Conservation (phyloP, 768 basidiomycete genomes). For the Russula compacta region DNA sequence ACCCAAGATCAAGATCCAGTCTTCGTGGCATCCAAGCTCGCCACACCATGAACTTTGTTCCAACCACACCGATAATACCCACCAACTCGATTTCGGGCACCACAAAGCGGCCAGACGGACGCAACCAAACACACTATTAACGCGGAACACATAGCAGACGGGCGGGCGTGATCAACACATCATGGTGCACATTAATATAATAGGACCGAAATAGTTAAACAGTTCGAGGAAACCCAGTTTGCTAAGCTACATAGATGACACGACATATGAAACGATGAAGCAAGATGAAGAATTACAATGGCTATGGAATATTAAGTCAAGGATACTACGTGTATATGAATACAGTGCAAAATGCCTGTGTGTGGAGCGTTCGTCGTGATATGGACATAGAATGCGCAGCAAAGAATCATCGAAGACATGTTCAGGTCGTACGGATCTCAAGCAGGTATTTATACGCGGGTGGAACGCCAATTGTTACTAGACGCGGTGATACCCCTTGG, state of each 20-base stretch:
- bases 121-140: too few species aligned
- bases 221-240: constrained; percentile 2
- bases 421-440: neutral
- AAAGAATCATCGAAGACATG: constrained; percentile 5
- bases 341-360: constrained; percentile 16
- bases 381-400: constrained; percentile 4
- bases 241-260: constrained; percentile 19
- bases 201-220: constrained; percentile 6
- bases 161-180: neutral
- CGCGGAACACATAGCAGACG: too few species aligned
- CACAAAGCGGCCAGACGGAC: too few species aligned
- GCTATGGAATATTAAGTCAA: constrained; percentile 22
- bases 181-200: constrained; percentile 9
- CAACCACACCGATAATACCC: too few species aligned
- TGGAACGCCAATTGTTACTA: constrained; percentile 46
- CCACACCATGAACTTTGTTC: too few species aligned
- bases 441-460: constrained; percentile 34
- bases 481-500: constrained; percentile 24
- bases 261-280: neutral
- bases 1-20: too few species aligned
- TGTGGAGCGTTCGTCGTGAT: constrained; percentile 16
- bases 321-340: constrained; percentile 20
- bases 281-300: constrained; percentile 14
- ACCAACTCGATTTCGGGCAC: too few species aligned
- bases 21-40: too few species aligned